Percentiles rank a stretch among this genome's conserved stretches.
These are phyloP conservation scores for Purpureocillium lavendulum DNA, from an alignment of 2,329 filamentous ascomycete species.

Conservation along the genomic window DNA sequence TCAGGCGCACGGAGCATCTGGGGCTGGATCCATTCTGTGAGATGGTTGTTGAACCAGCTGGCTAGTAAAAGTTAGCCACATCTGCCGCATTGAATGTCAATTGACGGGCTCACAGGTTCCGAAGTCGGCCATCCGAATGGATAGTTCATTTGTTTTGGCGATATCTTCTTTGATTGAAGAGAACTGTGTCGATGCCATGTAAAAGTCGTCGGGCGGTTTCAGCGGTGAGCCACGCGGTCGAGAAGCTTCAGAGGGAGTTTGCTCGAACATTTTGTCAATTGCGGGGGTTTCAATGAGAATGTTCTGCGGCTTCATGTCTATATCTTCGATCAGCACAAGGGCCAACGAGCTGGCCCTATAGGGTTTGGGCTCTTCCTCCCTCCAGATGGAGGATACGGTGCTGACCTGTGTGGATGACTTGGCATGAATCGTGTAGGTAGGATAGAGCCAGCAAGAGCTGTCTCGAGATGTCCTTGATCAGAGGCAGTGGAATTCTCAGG, in stretches of 20 bases:
- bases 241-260: conserved; percentile 11
- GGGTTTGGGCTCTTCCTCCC: too few species aligned
- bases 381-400: too few species aligned
- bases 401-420: conserved; percentile 14
- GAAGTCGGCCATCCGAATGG: conserved; percentile 12
- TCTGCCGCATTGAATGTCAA: neutral
- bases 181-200: conserved; percentile 8
- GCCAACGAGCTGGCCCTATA: too few species aligned
- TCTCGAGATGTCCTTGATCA: conserved; percentile 9
- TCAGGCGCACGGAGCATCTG: conserved; percentile 15
- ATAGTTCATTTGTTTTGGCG: conserved; percentile 2
- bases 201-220: conserved; percentile 6
- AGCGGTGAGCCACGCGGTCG: neutral
- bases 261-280: conserved; percentile 12
- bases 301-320: conserved; percentile 17
- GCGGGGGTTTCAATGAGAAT: conserved; percentile 13
- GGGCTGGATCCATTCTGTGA: conserved; percentile 17
- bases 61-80: conserved; percentile 5
- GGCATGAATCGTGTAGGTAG: conserved; percentile 12
- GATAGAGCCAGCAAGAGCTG: conserved; percentile 12
- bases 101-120: conserved; percentile 9
- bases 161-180: conserved; percentile 10
- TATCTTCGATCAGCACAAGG: neutral
- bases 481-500: conserved; percentile 5
- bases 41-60: conserved; percentile 14